Conservation (phyloP, 2,329 filamentous ascomycete genomes). For the Paramyrothecium sp. region DNA sequence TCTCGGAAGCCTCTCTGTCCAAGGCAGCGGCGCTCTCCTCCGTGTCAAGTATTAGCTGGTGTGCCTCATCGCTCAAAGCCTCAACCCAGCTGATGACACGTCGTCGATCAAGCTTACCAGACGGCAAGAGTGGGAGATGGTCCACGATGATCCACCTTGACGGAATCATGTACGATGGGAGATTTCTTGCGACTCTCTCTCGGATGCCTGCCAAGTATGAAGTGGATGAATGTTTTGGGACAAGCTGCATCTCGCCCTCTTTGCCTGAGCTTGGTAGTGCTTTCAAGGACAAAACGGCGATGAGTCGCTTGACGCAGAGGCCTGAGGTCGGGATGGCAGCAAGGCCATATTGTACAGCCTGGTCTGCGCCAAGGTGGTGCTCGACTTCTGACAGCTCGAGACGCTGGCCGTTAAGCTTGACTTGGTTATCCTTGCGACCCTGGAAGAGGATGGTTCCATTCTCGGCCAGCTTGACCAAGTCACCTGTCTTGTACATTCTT, state of each 20-base stretch:
- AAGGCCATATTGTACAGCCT: constrained; percentile 9
- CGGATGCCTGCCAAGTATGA: constrained; percentile 7
- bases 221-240: not conserved
- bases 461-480: constrained; percentile 18
- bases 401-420: constrained; percentile 55
- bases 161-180: constrained; percentile 8
- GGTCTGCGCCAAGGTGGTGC: constrained; percentile 1
- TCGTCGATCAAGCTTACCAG: constrained; percentile 8
- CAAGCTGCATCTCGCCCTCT: constrained; percentile 2
- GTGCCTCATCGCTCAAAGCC: not conserved
- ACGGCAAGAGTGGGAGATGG: constrained; percentile 3
- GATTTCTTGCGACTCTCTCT: constrained; percentile 1
- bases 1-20: not conserved
- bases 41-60: not conserved
- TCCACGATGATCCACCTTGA: constrained; percentile 3
- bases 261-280: not conserved
- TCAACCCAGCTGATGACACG: constrained; percentile 5
- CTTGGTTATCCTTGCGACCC: constrained; percentile 51
- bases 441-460: constrained; percentile 36
- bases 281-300: constrained; percentile 8
- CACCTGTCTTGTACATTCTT: constrained; percentile 14
- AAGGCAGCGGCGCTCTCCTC: constrained; percentile 6
- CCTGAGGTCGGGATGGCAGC: not conserved
- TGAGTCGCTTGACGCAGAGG: not conserved
- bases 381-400: constrained; percentile 35